A percentile compares a stretch with the other conserved stretches of the same genome.
Evolutionary conservation across 2,329 filamentous ascomycete species (phyloP).

Genomic region (Paracamarosporium sp.): DNA sequence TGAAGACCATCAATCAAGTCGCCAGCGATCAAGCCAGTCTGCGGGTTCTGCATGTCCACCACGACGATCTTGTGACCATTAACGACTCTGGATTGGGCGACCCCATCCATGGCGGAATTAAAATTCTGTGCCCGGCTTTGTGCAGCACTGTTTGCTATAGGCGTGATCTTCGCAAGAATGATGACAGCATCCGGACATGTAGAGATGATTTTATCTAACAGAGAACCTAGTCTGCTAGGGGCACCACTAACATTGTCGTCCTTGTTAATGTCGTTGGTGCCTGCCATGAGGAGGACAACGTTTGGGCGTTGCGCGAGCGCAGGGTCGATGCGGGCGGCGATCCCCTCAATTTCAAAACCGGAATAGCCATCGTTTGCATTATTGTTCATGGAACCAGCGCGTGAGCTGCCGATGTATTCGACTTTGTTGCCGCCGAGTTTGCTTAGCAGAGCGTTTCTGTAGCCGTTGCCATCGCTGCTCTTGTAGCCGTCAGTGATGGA

Average conservation of each 20-base stretch:
- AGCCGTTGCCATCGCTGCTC: slow-evolving; percentile 42
- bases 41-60: background rate
- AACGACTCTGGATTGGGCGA: background rate
- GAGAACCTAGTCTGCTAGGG: slow-evolving; percentile 31
- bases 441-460: slow-evolving; percentile 33
- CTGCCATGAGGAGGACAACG: slow-evolving; percentile 18
- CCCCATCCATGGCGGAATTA: background rate
- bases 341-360: slow-evolving; percentile 33
- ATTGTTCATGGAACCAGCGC: slow-evolving; percentile 32
- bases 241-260: slow-evolving; percentile 20
- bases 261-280: slow-evolving; percentile 15
- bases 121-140: background rate
- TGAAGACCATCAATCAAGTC: background rate
- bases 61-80: background rate
- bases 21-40: background rate
- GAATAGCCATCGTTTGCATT: slow-evolving; percentile 36
- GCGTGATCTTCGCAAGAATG: slow-evolving; percentile 38
- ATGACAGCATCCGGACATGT: slow-evolving; percentile 35
- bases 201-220: slow-evolving; percentile 38
- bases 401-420: slow-evolving; percentile 30
- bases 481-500: slow-evolving; percentile 30
- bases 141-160: background rate
- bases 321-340: slow-evolving; percentile 13
- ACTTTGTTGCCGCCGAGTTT: slow-evolving; percentile 26
- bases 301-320: slow-evolving; percentile 13